Evolutionary conservation across 31 red algal species (phyloP), one percentile per base, ranked within the genome.

Genomic region (Pterothamnion heteromorphum): DNA sequence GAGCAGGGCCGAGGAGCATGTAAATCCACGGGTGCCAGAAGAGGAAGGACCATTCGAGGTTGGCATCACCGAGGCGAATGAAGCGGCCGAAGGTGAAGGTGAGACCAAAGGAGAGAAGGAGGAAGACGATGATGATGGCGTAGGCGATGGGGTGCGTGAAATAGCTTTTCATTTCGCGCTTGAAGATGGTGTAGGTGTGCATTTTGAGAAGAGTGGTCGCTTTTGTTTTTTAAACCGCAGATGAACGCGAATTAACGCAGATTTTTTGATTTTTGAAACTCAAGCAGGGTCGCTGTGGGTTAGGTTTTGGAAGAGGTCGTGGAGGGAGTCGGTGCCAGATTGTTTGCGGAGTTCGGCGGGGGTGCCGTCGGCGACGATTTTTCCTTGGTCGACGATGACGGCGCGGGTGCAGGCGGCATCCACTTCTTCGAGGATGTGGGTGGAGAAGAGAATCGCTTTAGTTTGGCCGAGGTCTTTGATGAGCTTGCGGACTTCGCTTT

Each of bases 351-450:
- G 85, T 4, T 57, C 34, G 5, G n/a, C 33, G 9, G 85, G 85
- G 5, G 24, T 88, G 21, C 36, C 89, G 18, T 84, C 89, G 31
- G 30, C 4, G 23, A 86, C 80, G 5, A 89, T 4, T 37, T 3
- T 14, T 4, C 90, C 90, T 21, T 89, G 4, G n/a, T 28, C n/a
- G 5, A 92, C 44, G 20, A 92, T 92, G 5, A 92, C 3, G 35
- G 74, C 82, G 14, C 82, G 4, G 3, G 5, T 33, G 20, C 84
- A 89, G 82, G 44, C 22, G 23, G 83, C 84, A 80, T 87, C 9
- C 4, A 92, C 82, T 20, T 92, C 90, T 4, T 9, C 30, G 3
- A 92, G 23, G 18, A 89, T 92, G 35, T 92, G 90, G 22, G 90
- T 74, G 4, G 84, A 89, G 4, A 92, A 5, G 4, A 92, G 39